Evolutionary conservation across 2,329 filamentous ascomycete genomes (phyloP), one percentile per base, ranked within the genome.

Genomic region (Beauveria asiatica): DNA sequence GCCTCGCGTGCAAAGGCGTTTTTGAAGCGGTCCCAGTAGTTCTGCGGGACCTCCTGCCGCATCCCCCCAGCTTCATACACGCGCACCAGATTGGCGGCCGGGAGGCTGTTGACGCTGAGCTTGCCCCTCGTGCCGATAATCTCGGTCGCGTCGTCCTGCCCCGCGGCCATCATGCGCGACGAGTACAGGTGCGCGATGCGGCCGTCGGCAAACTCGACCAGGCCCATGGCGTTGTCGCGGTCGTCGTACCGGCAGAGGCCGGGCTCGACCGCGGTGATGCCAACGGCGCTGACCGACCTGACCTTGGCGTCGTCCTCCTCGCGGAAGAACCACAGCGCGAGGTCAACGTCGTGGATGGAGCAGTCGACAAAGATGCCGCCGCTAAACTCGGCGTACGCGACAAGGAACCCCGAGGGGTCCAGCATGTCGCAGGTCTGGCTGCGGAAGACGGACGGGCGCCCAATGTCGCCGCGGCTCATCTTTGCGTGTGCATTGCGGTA

Each of bases 291-390:
- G 41, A 42, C 41, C 3, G 41, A 42, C 19, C 10, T 42, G 41
- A 6, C 81, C 80, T 71, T 88, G 84, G 13, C 73, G 79, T n/a
- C 64, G 2, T 64, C 67, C 56, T 72, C 68, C 41, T 72, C 66
- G 46, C 68, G 69, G 42, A 72, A 69, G 64, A 70, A 72, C 70
- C 70, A 72, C 33, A 72, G 62, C 0, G 70, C 66, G 33, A 72
- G 67, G 55, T 72, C 70, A 52, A 89, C 88, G 66, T 89, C 86
- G 74, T 89, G 86, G 67, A 89, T 83, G 56, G 82, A 83, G 73
- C 83, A 86, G 74, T 89, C 86, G 61, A 88, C 86, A 65, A 89
- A 89, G 68, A 88, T 87, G 23, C 85, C 85, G 39, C 86, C 86
- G 1, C 76, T 81, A 72, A 82, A 85, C 65, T 84, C 76, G 13